Conservation (phyloP, 208 protist genomes). For the Borovskyia barvae region DNA sequence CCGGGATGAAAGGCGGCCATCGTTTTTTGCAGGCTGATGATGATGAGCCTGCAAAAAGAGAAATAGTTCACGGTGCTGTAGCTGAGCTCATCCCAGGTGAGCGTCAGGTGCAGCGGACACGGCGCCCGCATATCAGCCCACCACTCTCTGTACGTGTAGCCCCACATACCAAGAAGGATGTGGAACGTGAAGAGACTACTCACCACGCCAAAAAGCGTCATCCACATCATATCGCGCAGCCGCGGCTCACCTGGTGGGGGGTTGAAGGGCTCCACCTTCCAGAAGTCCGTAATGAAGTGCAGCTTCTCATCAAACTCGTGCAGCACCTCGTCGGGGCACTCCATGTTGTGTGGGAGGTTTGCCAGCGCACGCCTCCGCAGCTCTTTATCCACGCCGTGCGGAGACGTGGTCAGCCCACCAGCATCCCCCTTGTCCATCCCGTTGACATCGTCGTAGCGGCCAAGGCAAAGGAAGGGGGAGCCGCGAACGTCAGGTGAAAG, state of each 20-base stretch:
- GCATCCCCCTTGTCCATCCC: neutral
- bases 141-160: conserved; percentile 38
- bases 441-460: neutral
- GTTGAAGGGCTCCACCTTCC: conserved; percentile 33
- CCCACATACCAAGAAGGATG: conserved; percentile 36
- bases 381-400: neutral
- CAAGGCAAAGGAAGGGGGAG: conserved; percentile 18
- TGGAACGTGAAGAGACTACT: conserved; percentile 31
- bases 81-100: conserved; percentile 68
- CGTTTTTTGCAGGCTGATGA: conserved; percentile 42
- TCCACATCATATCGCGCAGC: conserved; percentile 30
- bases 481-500: neutral
- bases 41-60: conserved; percentile 39
- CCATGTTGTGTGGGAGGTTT: conserved; percentile 36
- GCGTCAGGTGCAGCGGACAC: conserved; percentile 49
- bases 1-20: conserved; percentile 60
- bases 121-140: conserved; percentile 33
- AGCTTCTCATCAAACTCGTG: conserved; percentile 31
- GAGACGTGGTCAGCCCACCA: neutral
- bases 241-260: conserved; percentile 18
- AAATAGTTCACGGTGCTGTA: conserved; percentile 64
- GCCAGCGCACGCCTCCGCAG: conserved; percentile 27
- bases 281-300: conserved; percentile 29
- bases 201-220: conserved; percentile 20
- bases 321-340: conserved; percentile 42